These are phyloP conservation scores for Chaetothyriales sp. DNA, from an alignment of 2,329 filamentous ascomycete species.

Conservation along the genomic window DNA sequence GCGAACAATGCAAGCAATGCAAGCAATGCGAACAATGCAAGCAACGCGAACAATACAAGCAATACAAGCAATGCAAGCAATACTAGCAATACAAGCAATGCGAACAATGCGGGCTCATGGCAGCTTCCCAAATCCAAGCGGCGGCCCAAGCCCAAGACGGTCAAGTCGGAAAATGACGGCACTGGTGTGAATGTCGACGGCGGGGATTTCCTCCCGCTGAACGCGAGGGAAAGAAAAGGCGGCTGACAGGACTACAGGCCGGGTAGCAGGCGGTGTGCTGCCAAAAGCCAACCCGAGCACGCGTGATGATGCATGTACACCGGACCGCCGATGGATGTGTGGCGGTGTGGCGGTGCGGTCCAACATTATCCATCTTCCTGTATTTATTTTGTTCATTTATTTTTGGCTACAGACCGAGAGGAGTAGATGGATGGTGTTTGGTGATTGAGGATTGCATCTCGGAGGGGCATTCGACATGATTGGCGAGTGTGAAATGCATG, in stretches of 20 bases:
- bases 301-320: too few relatives aligned
- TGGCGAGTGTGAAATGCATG: background rate
- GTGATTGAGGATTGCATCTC: background rate
- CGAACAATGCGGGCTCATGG: conserved; percentile 20
- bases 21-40: too few relatives aligned
- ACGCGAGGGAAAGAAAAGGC: conserved; percentile 33
- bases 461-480: background rate
- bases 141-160: conserved; percentile 28
- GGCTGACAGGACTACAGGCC: conserved; percentile 22
- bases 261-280: background rate
- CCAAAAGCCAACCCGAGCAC: background rate
- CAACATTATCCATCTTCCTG: background rate
- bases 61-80: too few relatives aligned
- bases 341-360: background rate
- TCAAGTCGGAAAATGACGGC: conserved; percentile 24
- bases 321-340: too few relatives aligned
- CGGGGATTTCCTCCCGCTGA: conserved; percentile 28
- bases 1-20: too few relatives aligned
- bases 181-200: conserved; percentile 20
- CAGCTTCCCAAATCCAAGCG: conserved; percentile 32
- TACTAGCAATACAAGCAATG: too few relatives aligned
- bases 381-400: conserved; percentile 14
- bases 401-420: conserved; percentile 14
- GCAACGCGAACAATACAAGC: too few relatives aligned
- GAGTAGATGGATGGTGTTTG: conserved; percentile 11